phyloP scores from a whole-genome alignment of 306 rosid genomes.

The Trifolium dubium region DNA sequence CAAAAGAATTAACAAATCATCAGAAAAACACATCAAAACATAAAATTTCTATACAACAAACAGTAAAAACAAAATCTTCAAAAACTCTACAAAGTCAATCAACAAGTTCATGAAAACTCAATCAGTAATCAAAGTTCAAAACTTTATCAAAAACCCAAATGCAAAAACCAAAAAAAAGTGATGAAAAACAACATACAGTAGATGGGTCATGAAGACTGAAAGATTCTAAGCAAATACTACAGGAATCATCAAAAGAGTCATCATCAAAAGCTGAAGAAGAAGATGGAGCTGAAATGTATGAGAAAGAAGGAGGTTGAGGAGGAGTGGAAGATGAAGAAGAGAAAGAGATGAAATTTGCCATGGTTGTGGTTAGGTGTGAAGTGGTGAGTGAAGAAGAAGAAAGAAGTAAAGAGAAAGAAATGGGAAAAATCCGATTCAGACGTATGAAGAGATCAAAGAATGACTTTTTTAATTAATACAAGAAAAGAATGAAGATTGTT shows the following conservation, averaged over 20 bases:
- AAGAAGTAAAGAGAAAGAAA: conserved; percentile 40
- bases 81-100: conserved; percentile 8
- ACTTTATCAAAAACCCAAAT: conserved; percentile 35
- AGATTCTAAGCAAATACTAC: conserved; percentile 88
- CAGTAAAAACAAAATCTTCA: neutral
- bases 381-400: conserved; percentile 38
- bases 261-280: conserved; percentile 55
- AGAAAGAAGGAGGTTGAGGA: conserved; percentile 21
- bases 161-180: neutral
- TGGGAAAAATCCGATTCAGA: conserved; percentile 68
- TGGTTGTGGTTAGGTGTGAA: conserved; percentile 20
- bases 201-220: conserved; percentile 71
- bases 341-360: conserved; percentile 52
- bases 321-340: conserved; percentile 46
- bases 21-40: conserved; percentile 26
- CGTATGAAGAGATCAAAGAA: conserved; percentile 66
- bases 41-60: neutral
- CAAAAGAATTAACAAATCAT: neutral
- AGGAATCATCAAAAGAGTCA: conserved; percentile 68
- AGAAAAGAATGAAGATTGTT: too few relatives aligned
- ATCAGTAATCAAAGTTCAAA: conserved; percentile 15
- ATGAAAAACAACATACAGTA: conserved; percentile 54
- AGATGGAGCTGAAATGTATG: conserved; percentile 47
- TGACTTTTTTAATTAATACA: neutral
- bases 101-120: conserved; percentile 3